Conservation (phyloP, 2,329 filamentous ascomycete species). For the Piedraia hortae region DNA sequence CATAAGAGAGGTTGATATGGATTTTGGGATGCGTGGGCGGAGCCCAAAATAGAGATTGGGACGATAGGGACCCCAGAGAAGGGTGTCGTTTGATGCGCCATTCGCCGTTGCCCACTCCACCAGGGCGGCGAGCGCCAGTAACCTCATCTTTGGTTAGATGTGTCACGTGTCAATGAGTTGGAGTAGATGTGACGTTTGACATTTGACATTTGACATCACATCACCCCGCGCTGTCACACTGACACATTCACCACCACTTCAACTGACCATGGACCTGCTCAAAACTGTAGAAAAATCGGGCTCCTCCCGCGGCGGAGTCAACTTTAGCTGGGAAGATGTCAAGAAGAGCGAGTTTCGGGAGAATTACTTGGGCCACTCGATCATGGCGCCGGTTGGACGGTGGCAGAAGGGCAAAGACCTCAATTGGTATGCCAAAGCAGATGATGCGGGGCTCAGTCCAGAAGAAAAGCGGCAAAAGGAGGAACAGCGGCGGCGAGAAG, state of each 20-base stretch:
- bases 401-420: constrained; percentile 61
- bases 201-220: too few species aligned
- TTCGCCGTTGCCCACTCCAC: too few species aligned
- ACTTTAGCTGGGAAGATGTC: constrained; percentile 94
- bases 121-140: constrained; percentile 5
- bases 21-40: constrained; percentile 53
- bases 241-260: not conserved
- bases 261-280: constrained; percentile 66
- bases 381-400: constrained; percentile 70
- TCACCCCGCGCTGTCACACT: too few species aligned
- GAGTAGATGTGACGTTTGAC: too few species aligned
- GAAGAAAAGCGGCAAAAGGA: constrained; percentile 28
- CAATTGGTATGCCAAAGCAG: constrained; percentile 34
- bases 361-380: constrained; percentile 66
- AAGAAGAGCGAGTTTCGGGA: constrained; percentile 67
- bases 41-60: constrained; percentile 89
- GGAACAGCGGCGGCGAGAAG: constrained; percentile 42
- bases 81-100: constrained; percentile 51
- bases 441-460: constrained; percentile 22
- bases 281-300: constrained; percentile 79
- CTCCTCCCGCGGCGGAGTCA: constrained; percentile 53
- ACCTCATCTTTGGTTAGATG: too few species aligned
- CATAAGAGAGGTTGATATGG: constrained; percentile 56
- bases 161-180: not conserved
- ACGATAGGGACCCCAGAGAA: constrained; percentile 89